Evolutionary conservation across 2,329 filamentous ascomycete genomes (phyloP).

Genomic region (Scedosporium aurantiacum): DNA sequence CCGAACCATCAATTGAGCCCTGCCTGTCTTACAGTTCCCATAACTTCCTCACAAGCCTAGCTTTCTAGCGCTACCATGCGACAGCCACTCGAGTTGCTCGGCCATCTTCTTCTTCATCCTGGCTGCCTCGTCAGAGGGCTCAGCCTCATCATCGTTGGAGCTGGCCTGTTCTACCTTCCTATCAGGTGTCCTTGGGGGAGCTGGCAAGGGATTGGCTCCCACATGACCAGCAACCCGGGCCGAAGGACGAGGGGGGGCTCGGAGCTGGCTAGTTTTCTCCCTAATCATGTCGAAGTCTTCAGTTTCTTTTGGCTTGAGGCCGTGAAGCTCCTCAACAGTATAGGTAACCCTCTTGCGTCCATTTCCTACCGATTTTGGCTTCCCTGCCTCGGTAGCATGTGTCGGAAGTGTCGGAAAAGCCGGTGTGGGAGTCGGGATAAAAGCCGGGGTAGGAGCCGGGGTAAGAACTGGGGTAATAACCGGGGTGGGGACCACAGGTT

Average conservation of each 20-base stretch:
- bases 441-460: no score
- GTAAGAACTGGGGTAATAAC: neutral
- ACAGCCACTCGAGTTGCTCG: no score
- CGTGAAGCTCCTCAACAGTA: neutral
- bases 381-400: no score
- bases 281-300: neutral
- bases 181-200: neutral
- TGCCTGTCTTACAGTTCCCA: no score
- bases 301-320: neutral
- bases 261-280: neutral
- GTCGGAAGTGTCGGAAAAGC: neutral
- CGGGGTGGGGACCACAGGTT: neutral
- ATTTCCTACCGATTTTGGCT: neutral
- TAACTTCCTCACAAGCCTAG: no score
- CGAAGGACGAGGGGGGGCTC: neutral
- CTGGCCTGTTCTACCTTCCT: neutral
- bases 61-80: no score
- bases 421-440: no score
- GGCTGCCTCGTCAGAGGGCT: no score
- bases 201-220: neutral
- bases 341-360: neutral
- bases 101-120: no score
- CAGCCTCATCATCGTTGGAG: no score
- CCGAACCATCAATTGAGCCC: no score
- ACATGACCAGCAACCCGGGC: neutral